Evolutionary conservation across 805 yeast species (phyloP), one percentile per base, ranked within the genome.

Genomic region (Metschnikowia amazonensis): DNA sequence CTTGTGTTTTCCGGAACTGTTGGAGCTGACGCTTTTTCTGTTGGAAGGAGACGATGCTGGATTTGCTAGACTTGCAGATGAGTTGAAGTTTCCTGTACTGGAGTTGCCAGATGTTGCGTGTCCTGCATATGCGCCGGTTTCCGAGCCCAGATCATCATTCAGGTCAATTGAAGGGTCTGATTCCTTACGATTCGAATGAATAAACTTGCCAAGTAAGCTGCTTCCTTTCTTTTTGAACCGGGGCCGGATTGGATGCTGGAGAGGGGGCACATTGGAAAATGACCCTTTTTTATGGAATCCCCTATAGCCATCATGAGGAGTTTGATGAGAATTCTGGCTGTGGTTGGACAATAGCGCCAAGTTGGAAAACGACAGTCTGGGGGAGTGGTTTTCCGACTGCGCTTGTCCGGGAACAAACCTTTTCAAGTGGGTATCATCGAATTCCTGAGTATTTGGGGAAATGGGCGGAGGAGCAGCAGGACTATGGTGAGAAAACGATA

Each of bases 231-330:
- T 72, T 47, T 63, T 64, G 56, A 69, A 67, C 36, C 67, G 64
- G 0, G 80, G 80, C 49, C 74, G 75, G 24, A 76, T 70, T 1
- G 80, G 80, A n/a, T 70, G 75, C 18, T 62, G 51, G 36, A 74
- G 64, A 3, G 81, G 80, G 1, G 81, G 80, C 2, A 69, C 58
- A 14, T 68, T 67, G 18, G 61, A 60, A 3, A 42, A 43, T 16
- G 53, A 52, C 7, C 63, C 64, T 16, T 63, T 58, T 25, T 59
- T 51, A 50, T 72, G 77, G 57, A 72, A 70, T 4, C 77, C 77
- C 34, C 63, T 60, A 52, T 71, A 71, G 44, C 64, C 58, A 27
- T 53, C 62, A 9, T 39, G 42, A 5, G 42, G 42, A 7, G 35
- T 8, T 18, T 16, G 36, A 30, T 50, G 56, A 20, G 42, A 20